phyloP scores from a whole-genome alignment of 441 rosid genomes.

The Populus hybrid region DNA sequence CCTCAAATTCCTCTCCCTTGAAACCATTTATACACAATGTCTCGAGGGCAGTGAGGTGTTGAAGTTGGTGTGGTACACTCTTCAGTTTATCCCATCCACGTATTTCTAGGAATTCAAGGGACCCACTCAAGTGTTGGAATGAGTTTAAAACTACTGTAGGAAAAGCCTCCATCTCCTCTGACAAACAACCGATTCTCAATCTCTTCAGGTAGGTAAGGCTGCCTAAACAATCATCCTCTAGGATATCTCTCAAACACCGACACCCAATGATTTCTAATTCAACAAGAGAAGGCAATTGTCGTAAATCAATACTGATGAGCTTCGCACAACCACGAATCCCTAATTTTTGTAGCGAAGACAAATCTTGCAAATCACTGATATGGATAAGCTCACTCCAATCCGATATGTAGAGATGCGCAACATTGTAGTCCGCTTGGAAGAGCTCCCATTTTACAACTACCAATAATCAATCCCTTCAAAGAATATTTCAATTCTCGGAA shows the following conservation, averaged over 20 bases:
- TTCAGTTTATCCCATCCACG: constrained; percentile 9
- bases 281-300: not conserved
- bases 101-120: not conserved
- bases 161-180: too few relatives aligned
- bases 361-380: not conserved
- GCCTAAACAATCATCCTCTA: not conserved
- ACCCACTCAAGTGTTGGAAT: constrained; percentile 5
- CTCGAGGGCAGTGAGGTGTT: constrained; percentile 14
- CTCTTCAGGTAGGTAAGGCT: constrained; percentile 3
- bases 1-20: not conserved
- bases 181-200: constrained; percentile 12
- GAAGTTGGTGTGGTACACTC: constrained; percentile 19
- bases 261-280: not conserved
- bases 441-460: too few relatives aligned
- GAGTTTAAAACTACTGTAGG: constrained; percentile 11
- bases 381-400: too few relatives aligned
- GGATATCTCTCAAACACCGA: not conserved
- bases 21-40: not conserved
- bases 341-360: not conserved
- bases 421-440: not conserved
- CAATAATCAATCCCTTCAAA: fast-evolving
- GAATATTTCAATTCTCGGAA: too few relatives aligned
- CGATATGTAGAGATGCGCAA: not conserved
- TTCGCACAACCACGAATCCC: fast-evolving
- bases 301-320: not conserved